Evolutionary conservation across 2,329 filamentous ascomycete genomes (phyloP), one percentile per base, ranked within the genome.

Genomic region (Exutisphaerella laricina): DNA sequence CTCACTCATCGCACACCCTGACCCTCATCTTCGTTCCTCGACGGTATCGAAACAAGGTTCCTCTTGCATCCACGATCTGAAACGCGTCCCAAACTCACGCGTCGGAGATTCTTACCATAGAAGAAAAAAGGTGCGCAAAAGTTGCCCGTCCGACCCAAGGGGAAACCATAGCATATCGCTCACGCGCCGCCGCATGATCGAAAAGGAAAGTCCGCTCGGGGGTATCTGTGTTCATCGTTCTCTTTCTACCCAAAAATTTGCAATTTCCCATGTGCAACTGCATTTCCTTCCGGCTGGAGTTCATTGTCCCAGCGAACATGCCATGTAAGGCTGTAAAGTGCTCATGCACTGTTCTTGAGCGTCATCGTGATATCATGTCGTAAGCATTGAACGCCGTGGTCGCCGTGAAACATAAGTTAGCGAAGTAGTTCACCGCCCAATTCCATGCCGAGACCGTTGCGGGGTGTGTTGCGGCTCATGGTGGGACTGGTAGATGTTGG

Each of bases 371-470:
- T 38, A 29, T 43, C 41, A 26, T 43, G 33, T 43, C 41, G 41
- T 43, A 38, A 37, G 38, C 38, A 35, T 32, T 30, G 13, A 33
- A 22, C 21, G 38, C 28, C 38, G 21, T 33, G 30, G 25, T 17
- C 38, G 18, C 26, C 40, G 31, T 42, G 29, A 25, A 43, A 33
- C 20, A 22, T 32, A 32, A 23, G 18, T 54, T 41, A 55, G 9
- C 49, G 51, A 18, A 51, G 68, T 29, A 84, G 69, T 59, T 82
- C 79, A 39, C 79, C 80, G 14, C 81, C 81, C 10, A 84, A 69
- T 54, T 84, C 79, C 70, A 84, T 74, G 23, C 78, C 74, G n/a
- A 81, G 64, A 5, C 77, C 77, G 10, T 64, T 69, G 49, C 66
- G 69, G 55, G 72, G 75, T 12, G 55, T 58, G 23, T 57, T 60